phyloP scores from a whole-genome alignment of 2,329 filamentous ascomycete genomes.

The Penicillium brevicompactum region DNA sequence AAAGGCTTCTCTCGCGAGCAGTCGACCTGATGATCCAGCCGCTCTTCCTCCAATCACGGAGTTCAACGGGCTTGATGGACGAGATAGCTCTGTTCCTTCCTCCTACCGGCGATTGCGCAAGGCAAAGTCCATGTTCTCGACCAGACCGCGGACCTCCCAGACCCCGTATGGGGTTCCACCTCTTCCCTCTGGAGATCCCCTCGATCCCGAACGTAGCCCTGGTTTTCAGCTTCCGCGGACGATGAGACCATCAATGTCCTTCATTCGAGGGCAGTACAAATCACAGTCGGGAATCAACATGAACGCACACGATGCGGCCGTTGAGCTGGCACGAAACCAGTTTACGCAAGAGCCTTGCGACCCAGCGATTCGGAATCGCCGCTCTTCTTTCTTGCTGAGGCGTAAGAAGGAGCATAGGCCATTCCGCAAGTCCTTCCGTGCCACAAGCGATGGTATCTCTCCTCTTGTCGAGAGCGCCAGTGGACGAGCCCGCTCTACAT shows the following conservation, averaged over 20 bases:
- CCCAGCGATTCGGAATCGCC: constrained; percentile 19
- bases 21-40: constrained; percentile 17
- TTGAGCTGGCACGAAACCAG: constrained; percentile 45
- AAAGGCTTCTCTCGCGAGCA: background rate
- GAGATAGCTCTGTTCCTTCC: constrained; percentile 45
- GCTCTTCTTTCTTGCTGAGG: constrained; percentile 27
- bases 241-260: constrained; percentile 47
- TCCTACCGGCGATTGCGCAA: constrained; percentile 51
- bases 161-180: constrained; percentile 16
- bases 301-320: constrained; percentile 40
- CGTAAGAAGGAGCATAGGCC: constrained; percentile 35
- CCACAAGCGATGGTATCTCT: constrained; percentile 25
- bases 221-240: constrained; percentile 25
- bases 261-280: constrained; percentile 36
- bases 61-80: constrained; percentile 36
- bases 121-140: constrained; percentile 51
- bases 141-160: constrained; percentile 35
- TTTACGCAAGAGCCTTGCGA: constrained; percentile 33
- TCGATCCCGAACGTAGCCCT: constrained; percentile 20
- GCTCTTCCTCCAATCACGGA: constrained; percentile 34
- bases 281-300: constrained; percentile 21
- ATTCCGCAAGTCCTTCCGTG: constrained; percentile 41
- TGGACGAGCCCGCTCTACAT: constrained; percentile 25
- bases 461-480: constrained; percentile 8
- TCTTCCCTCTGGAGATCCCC: constrained; percentile 9